Evolutionary conservation across 371 early-diverging fungal species (phyloP).

Genomic region (Rhizomucor miehei): DNA sequence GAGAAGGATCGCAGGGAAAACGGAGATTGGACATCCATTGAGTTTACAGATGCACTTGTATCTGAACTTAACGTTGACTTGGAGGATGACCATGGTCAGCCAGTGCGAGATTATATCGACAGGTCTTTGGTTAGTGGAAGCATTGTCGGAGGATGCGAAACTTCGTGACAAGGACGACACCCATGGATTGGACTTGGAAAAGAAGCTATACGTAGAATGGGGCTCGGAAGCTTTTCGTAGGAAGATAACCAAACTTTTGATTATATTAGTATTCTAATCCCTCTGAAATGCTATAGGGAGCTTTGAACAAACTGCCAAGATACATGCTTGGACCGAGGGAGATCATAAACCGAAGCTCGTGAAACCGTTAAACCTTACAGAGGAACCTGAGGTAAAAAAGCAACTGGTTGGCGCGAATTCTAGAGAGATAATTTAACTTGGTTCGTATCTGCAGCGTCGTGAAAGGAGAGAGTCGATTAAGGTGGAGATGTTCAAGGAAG

Average conservation of each 20-base stretch:
- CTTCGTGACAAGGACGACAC: slow-evolving; percentile 33
- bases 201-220: slow-evolving; percentile 45
- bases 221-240: slow-evolving; percentile 33
- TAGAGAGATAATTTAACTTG: too few relatives aligned
- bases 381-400: neutral
- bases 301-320: slow-evolving; percentile 10
- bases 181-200: slow-evolving; percentile 42
- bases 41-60: neutral
- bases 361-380: slow-evolving; percentile 3
- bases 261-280: neutral
- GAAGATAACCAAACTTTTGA: neutral
- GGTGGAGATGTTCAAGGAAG: slow-evolving; percentile 14
- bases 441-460: neutral
- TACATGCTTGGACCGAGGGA: neutral
- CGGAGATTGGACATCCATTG: slow-evolving; percentile 5
- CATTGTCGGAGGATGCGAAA: slow-evolving; percentile 19
- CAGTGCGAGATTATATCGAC: slow-evolving; percentile 18
- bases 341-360: slow-evolving; percentile 17
- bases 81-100: neutral
- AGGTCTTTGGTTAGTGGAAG: slow-evolving; percentile 23
- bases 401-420: too few relatives aligned
- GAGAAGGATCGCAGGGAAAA: slow-evolving; percentile 5
- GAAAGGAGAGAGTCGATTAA: slow-evolving; percentile 2
- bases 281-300: slow-evolving; percentile 5
- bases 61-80: neutral